Conservation (phyloP, 495 filamentous ascomycete species). For the Xylaria palmicola region DNA sequence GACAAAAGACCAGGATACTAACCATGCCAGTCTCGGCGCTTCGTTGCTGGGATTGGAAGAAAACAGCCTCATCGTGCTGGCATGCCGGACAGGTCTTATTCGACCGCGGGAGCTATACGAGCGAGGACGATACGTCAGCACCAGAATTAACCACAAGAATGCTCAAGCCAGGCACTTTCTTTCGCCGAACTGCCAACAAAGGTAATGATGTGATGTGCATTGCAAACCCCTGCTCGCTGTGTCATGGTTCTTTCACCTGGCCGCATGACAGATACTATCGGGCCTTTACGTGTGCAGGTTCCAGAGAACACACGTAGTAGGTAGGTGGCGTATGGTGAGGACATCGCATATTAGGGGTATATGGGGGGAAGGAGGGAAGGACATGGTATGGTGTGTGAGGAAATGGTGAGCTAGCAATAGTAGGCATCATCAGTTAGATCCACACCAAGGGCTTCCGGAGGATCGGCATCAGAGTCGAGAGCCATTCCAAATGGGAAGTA, state of each 20-base stretch:
- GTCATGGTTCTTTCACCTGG: background rate
- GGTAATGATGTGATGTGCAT: background rate
- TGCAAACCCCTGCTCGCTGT: no score
- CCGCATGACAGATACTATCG: background rate
- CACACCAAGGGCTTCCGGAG: slow-evolving; percentile 19
- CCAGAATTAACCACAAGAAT: slow-evolving; percentile 23
- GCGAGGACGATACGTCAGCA: slow-evolving; percentile 50
- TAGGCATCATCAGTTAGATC: slow-evolving; percentile 15
- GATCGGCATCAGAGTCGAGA: slow-evolving; percentile 15
- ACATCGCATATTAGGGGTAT: no score
- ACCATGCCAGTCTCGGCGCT: slow-evolving; percentile 98
- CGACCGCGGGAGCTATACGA: slow-evolving; percentile 76
- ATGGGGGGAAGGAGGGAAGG: no score
- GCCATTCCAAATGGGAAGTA: slow-evolving; percentile 11
- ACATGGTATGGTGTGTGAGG: background rate
- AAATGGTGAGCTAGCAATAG: background rate
- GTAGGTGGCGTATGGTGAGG: background rate
- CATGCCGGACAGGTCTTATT: slow-evolving; percentile 81
- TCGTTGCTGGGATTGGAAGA: slow-evolving; percentile 97
- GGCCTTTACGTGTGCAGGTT: background rate
- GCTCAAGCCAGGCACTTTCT: no score
- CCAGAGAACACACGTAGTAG: background rate
- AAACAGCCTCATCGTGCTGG: slow-evolving; percentile 83
- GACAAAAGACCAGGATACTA: slow-evolving; percentile 32
- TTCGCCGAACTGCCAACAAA: no score